Base-by-base conservation (phyloP, 257 asterid species). In the Catharanthus roseus region DNA sequence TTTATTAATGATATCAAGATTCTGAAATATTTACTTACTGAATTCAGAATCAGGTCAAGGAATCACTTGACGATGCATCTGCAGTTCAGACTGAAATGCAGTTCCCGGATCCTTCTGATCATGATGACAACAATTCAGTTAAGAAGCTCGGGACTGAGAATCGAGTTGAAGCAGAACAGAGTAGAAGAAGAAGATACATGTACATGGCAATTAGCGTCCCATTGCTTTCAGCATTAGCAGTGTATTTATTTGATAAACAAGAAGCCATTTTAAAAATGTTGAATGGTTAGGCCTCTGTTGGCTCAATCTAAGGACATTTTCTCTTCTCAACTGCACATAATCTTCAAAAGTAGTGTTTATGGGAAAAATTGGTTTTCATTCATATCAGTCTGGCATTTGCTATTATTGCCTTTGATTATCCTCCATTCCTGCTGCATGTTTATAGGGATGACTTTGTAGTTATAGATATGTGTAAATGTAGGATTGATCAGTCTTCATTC, bases 201-300 rank as follows among this genome's bases (percentile, higher is more conserved):
- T 67, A 64, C 72, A 47, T 82, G 79, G 82, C 84, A 7, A 18
- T 76, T 58, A 74, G 85, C 19, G 75, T 79, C 60, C 62, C 85
- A 67, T 55, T 89, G 69, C 66, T 89, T 54, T 79, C 97, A 36
- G 62, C 75, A 44, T 70, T 86, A 55, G 89, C 80, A 66, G 79
- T 82, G 50, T 79, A 74, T 56, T 74, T 84, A 69, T 80, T 82
- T 63, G 80, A 72, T 38, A 61, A 64, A 38, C 45, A 75, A 33
- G 41, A 68, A 19, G 41, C 75, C 34, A 11, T 75, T 72, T 70
- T 79, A 34, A 26, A 62, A 42, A 33, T 50, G 68, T 15, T 74
- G 38, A 74, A 39, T 19, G 19, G 75, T 72, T 80, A 74, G 60
- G 12, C 65, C 70, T 31, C 70, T 55, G 12, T 4, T 15, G 15